Evolutionary conservation across 2,329 filamentous ascomycete species (phyloP).

Genomic region (Aspergillus hiratsukae): DNA sequence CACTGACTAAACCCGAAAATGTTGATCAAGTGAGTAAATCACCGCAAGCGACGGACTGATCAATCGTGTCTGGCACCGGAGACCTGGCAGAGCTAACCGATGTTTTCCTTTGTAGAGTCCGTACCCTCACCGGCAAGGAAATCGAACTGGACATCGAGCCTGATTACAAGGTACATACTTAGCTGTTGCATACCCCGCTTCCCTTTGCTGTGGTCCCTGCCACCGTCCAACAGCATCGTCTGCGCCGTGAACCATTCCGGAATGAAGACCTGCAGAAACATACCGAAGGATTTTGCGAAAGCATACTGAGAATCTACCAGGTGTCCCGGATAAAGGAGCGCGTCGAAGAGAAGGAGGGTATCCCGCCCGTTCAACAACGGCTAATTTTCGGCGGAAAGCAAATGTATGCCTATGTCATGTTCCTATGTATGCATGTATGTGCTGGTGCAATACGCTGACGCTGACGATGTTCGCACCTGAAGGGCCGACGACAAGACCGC

Average conservation of each 20-base stretch:
- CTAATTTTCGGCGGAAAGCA: conserved; percentile 97
- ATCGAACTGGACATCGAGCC: conserved; percentile 97
- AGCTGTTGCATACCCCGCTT: background rate
- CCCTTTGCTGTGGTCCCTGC: background rate
- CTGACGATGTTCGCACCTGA: conserved; percentile 3
- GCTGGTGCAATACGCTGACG: background rate
- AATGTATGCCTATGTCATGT: conserved; percentile 66
- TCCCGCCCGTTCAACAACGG: conserved; percentile 92
- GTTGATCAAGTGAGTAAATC: conserved; percentile 47
- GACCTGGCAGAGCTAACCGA: conserved; percentile 4
- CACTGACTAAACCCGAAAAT: conserved; percentile 29
- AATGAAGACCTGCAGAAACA: background rate
- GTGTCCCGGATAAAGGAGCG: conserved; percentile 97
- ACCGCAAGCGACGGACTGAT: background rate
- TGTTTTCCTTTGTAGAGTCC: conserved; percentile 60
- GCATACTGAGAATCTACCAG: conserved; percentile 41
- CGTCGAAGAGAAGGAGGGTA: conserved; percentile 98
- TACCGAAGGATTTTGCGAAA: background rate
- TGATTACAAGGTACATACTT: conserved; percentile 72
- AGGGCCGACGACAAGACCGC: conserved; percentile 97
- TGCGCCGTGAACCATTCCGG: background rate
- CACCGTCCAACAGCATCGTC: background rate
- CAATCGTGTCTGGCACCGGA: background rate
- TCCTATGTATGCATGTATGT: background rate
- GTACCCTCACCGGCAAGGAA: conserved; percentile 96